These are phyloP conservation scores for Tricholoma hemisulphureum DNA, from an alignment of 768 basidiomycete species.

Conservation along the genomic window DNA sequence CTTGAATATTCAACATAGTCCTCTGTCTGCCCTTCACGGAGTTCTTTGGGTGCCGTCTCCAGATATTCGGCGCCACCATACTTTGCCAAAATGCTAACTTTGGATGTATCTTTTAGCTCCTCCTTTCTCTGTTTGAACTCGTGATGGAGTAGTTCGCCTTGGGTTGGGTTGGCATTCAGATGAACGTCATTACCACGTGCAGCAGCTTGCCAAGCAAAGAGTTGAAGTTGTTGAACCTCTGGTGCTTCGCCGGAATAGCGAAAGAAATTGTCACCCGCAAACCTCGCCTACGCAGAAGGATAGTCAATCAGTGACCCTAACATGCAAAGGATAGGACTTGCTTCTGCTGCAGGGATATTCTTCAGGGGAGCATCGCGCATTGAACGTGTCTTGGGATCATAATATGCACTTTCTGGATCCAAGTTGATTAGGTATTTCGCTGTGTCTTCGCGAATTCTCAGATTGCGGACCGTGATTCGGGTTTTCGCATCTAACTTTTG, in stretches of 20 bases:
- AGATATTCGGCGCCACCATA: conserved; percentile 96
- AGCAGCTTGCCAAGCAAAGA: conserved; percentile 97
- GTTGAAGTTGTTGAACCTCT: conserved; percentile 86
- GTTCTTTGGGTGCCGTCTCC: conserved; percentile 84
- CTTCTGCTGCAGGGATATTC: conserved; percentile 82
- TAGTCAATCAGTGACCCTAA: neutral
- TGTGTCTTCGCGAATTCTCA: conserved; percentile 98
- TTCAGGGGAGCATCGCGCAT: conserved; percentile 95
- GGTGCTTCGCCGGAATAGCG: conserved; percentile 91
- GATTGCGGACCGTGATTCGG: conserved; percentile 94
- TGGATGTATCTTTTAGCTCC: conserved; percentile 80
- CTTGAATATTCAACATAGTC: conserved; percentile 97
- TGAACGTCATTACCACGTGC: conserved; percentile 94
- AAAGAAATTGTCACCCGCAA: conserved; percentile 96
- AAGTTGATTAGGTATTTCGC: conserved; percentile 98
- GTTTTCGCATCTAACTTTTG: conserved; percentile 99
- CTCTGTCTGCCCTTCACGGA: conserved; percentile 94
- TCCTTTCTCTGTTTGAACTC: conserved; percentile 94
- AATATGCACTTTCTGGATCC: conserved; percentile 94
- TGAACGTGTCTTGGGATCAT: conserved; percentile 98
- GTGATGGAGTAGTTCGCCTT: conserved; percentile 86
- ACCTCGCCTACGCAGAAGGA: conserved; percentile 56
- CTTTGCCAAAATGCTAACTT: conserved; percentile 85
- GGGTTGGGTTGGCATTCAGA: conserved; percentile 93
- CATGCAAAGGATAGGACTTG: conserved; percentile 37